Conservation (phyloP, 108 stramenopile genomes). For the Nitzschia sp. region DNA sequence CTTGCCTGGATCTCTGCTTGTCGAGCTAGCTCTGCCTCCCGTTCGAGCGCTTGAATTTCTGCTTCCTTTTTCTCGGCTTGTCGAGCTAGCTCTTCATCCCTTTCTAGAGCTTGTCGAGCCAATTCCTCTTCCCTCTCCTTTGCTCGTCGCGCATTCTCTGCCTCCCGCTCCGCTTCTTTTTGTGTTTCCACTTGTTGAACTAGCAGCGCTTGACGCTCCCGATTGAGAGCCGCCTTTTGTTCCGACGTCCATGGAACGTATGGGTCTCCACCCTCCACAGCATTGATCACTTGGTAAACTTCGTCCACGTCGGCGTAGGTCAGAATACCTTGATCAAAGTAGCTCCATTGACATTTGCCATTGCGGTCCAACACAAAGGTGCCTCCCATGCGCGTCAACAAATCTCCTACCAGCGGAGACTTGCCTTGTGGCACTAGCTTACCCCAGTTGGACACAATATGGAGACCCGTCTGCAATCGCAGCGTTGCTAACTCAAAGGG, state of each 20-base stretch:
- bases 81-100: too few species aligned
- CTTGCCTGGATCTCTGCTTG: too few species aligned
- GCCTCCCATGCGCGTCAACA: conserved; percentile 11
- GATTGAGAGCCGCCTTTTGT: not conserved
- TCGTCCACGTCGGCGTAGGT: conserved; percentile 9
- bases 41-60: too few species aligned
- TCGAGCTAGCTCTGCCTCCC: too few species aligned
- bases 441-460: conserved; percentile 15
- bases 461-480: conserved; percentile 14
- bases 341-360: not conserved
- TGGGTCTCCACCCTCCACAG: not conserved
- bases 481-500: conserved; percentile 20
- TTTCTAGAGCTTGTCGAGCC: too few species aligned
- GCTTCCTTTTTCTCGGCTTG: too few species aligned
- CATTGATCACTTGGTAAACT: conserved; percentile 2
- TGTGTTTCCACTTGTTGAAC: not conserved
- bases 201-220: not conserved
- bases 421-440: not conserved
- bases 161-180: not conserved
- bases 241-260: not conserved
- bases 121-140: too few species aligned
- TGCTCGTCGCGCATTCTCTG: too few species aligned
- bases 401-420: not conserved
- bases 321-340: conserved; percentile 21
- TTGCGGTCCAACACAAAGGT: conserved; percentile 8